These are phyloP conservation scores for Clitopilus passeckerianus DNA, from an alignment of 768 basidiomycete genomes.

Conservation along the genomic window DNA sequence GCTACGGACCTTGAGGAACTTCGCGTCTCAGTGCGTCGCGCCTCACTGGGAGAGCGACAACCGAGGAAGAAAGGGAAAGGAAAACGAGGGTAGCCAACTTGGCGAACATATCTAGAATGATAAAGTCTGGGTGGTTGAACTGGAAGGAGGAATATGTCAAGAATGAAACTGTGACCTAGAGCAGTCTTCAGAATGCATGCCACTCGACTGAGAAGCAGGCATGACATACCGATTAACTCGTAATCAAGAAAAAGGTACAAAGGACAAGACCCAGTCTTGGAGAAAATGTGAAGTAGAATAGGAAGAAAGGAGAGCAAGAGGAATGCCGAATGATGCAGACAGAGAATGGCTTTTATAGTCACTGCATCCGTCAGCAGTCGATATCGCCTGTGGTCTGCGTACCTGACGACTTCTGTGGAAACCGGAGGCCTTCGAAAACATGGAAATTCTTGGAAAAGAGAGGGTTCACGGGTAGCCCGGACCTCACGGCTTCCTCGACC, in stretches of 20 bases:
- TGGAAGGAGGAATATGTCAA: constrained; percentile 13
- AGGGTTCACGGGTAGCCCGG: neutral
- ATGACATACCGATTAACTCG: neutral
- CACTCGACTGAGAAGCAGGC: too few relatives aligned
- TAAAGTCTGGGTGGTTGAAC: constrained; percentile 11
- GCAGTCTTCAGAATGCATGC: neutral
- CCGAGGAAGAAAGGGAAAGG: constrained; percentile 23
- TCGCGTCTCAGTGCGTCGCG: constrained; percentile 53
- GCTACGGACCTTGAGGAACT: constrained; percentile 55
- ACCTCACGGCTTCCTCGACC: neutral
- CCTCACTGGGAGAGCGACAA: constrained; percentile 38
- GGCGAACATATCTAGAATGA: constrained; percentile 22
- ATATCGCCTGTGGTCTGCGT: neutral
- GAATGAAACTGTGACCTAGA: constrained; percentile 6
- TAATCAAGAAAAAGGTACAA: constrained; percentile 13
- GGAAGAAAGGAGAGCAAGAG: constrained; percentile 20
- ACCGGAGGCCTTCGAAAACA: neutral
- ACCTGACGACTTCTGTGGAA: neutral
- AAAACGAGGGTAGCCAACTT: constrained; percentile 29
- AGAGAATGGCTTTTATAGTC: neutral
- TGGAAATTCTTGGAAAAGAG: neutral
- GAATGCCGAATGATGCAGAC: neutral
- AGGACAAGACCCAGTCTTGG: constrained; percentile 53
- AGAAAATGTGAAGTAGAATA: constrained; percentile 20
- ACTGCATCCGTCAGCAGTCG: neutral